Percentiles rank a stretch among this genome's conserved stretches.
phyloP scores from a whole-genome alignment of 129 eudicot species.

The Glebionis coronaria region DNA sequence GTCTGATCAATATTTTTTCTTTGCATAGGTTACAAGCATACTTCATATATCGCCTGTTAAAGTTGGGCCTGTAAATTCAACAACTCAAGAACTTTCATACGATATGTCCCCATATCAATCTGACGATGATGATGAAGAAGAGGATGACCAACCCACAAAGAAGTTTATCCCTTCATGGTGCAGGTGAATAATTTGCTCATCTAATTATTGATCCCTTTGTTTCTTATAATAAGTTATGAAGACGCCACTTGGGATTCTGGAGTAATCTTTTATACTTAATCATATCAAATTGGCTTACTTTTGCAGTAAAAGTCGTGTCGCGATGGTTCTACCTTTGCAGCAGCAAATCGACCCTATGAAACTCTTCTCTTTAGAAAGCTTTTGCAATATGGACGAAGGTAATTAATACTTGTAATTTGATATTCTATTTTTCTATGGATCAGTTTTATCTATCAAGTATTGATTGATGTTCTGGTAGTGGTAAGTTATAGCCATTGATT shows the following conservation, averaged over 20 bases:
- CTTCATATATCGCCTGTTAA: constrained; percentile 37
- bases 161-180: constrained; percentile 89
- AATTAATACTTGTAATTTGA: constrained; percentile 23
- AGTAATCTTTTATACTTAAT: not conserved
- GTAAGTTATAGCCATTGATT: constrained; percentile 10
- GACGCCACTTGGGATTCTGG: not conserved
- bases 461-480: not conserved
- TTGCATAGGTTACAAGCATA: constrained; percentile 36
- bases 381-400: constrained; percentile 87
- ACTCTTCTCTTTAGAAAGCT: constrained; percentile 64
- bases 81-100: constrained; percentile 56
- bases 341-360: constrained; percentile 49
- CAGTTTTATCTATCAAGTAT: not conserved
- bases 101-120: constrained; percentile 93
- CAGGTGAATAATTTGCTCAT: constrained; percentile 45
- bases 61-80: constrained; percentile 24
- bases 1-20: not conserved
- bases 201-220: not conserved
- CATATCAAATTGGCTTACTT: constrained; percentile 16
- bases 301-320: constrained; percentile 60
- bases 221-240: not conserved
- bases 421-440: constrained; percentile 1
- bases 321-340: constrained; percentile 56
- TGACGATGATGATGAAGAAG: constrained; percentile 84
- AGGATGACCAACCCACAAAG: constrained; percentile 53